A percentile compares a stretch with the other conserved stretches of the same genome.
phyloP scores from a whole-genome alignment of 805 yeast genomes.

The Lipomyces mesembrius region DNA sequence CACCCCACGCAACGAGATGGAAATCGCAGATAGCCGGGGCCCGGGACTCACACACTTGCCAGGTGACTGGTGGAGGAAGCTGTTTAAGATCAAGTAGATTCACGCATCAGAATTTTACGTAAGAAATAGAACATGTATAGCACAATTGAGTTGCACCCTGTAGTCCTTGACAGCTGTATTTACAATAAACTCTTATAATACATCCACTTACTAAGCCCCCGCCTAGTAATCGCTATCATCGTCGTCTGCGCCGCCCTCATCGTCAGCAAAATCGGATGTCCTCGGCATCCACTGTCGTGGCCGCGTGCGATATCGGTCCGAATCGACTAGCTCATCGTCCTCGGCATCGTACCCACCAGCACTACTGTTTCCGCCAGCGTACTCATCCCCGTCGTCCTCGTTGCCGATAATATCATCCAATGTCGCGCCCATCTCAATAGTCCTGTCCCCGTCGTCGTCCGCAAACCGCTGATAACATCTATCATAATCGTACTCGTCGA shows the following conservation, averaged over 20 bases:
- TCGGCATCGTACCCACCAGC: conserved; percentile 8
- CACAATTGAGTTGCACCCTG: background rate
- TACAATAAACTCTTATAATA: conserved; percentile 22
- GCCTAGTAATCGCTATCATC: conserved; percentile 7
- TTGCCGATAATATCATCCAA: conserved; percentile 29
- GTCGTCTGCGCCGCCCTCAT: conserved; percentile 15
- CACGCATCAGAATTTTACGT: background rate
- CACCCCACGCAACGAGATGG: background rate
- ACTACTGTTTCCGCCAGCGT: conserved; percentile 14
- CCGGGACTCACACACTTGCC: conserved; percentile 27
- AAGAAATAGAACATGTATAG: background rate
- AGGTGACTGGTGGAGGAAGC: conserved; percentile 29
- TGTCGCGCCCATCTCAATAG: conserved; percentile 10
- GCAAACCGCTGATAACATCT: conserved; percentile 28
- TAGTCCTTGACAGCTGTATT: background rate
- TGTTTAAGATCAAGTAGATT: conserved; percentile 22
- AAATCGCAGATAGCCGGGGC: background rate
- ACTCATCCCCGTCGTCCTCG: conserved; percentile 14
- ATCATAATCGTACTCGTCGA: conserved; percentile 34
- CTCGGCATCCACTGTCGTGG: conserved; percentile 5
- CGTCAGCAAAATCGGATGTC: conserved; percentile 9
- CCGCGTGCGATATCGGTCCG: conserved; percentile 2
- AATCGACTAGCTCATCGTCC: background rate
- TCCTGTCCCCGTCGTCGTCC: conserved; percentile 34
- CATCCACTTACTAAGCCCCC: conserved; percentile 6